Conservation (phyloP, 345 rosid species). For the Citrus trifoliata region DNA sequence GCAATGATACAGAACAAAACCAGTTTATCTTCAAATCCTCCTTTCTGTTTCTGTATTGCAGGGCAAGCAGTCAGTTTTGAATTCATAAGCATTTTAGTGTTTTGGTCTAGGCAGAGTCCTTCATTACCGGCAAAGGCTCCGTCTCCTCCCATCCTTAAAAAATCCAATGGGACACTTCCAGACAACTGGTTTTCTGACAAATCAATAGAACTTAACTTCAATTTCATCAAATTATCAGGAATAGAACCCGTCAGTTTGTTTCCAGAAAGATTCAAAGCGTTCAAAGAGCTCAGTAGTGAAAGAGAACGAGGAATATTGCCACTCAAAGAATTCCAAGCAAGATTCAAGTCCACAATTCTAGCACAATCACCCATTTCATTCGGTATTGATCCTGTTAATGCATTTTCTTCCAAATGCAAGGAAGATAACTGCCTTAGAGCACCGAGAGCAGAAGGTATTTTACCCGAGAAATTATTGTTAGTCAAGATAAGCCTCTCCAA, state of each 20-base stretch:
- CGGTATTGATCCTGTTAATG: conserved; percentile 61
- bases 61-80: conserved; percentile 41
- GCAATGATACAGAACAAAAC: conserved; percentile 45
- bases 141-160: conserved; percentile 60
- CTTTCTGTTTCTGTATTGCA: conserved; percentile 24
- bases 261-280: conserved; percentile 72
- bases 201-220: conserved; percentile 83
- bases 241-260: conserved; percentile 61
- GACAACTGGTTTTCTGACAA: conserved; percentile 60
- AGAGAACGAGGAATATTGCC: conserved; percentile 54
- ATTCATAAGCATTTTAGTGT: conserved; percentile 14
- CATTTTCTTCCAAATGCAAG: conserved; percentile 69
- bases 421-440: conserved; percentile 52
- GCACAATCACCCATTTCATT: conserved; percentile 41
- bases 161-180: conserved; percentile 61
- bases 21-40: conserved; percentile 23
- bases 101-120: conserved; percentile 54
- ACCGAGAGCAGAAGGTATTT: conserved; percentile 56
- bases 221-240: conserved; percentile 44
- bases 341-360: conserved; percentile 69
- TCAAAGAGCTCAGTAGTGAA: conserved; percentile 49
- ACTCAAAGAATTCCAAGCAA: conserved; percentile 56
- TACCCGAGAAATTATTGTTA: conserved; percentile 59
- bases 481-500: conserved; percentile 57
- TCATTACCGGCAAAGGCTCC: conserved; percentile 55